Conservation (phyloP, 2,329 filamentous ascomycete species). For the Hawksworthiomyces lignivorus region DNA sequence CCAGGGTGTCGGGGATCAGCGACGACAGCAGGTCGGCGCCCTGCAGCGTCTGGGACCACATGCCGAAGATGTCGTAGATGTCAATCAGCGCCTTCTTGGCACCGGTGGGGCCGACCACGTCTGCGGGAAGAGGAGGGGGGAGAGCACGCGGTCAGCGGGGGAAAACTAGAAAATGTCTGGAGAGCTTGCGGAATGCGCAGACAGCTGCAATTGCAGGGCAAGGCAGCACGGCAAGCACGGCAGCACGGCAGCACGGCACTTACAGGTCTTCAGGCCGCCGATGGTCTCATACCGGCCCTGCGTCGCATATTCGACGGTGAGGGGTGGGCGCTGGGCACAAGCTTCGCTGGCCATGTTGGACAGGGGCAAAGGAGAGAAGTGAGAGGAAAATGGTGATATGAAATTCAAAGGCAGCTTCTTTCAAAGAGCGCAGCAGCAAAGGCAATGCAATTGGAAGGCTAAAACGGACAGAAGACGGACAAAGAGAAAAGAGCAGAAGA, state of each 20-base stretch:
- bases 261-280: slow-evolving; percentile 35
- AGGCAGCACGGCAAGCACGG: too few species aligned
- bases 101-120: slow-evolving; percentile 27
- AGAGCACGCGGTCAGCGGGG: too few species aligned
- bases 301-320: slow-evolving; percentile 30
- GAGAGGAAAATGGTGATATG: neutral
- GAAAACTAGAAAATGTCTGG: too few species aligned
- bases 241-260: slow-evolving; percentile 8
- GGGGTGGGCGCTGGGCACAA: slow-evolving; percentile 28
- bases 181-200: too few species aligned
- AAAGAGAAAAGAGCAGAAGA: neutral
- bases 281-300: slow-evolving; percentile 33
- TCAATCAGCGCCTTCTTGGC: slow-evolving; percentile 32
- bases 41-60: slow-evolving; percentile 37
- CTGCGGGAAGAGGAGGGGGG: slow-evolving; percentile 16
- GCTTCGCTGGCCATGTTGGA: slow-evolving; percentile 19
- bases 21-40: slow-evolving; percentile 38
- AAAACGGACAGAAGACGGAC: too few species aligned
- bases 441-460: too few species aligned
- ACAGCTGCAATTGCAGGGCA: too few species aligned
- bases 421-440: too few species aligned
- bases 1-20: slow-evolving; percentile 27
- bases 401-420: too few species aligned
- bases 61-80: slow-evolving; percentile 42
- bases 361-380: neutral